phyloP scores from a whole-genome alignment of 306 rosid genomes.

The Trichosanthes cucumerina region DNA sequence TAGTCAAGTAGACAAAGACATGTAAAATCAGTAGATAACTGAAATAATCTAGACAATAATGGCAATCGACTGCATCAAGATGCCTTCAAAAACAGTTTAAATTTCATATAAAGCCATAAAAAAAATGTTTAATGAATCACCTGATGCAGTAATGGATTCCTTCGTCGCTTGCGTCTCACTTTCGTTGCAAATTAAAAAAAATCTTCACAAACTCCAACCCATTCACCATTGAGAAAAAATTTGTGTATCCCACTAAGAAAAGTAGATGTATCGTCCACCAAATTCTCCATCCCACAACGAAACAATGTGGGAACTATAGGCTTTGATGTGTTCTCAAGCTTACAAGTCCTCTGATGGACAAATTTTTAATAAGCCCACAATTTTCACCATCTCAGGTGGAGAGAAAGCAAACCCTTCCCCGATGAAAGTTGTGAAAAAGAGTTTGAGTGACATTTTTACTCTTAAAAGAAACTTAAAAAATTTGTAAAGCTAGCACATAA shows the following conservation, averaged over 20 bases:
- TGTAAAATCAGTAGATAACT: no score
- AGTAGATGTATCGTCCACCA: constrained; percentile 53
- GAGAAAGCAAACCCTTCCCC: no score
- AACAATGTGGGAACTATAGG: constrained; percentile 32
- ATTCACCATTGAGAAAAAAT: constrained; percentile 73
- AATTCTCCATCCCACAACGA: constrained; percentile 61
- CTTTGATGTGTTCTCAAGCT: constrained; percentile 36
- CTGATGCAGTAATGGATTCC: constrained; percentile 52
- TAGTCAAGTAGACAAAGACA: no score
- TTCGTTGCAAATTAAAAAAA: constrained; percentile 42
- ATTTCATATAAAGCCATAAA: background rate
- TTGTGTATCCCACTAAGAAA: constrained; percentile 40
- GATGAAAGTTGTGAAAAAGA: no score
- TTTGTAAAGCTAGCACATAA: no score
- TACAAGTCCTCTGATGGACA: no score
- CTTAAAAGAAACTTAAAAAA: no score
- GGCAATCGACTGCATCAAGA: background rate
- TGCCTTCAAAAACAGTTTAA: background rate
- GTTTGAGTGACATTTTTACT: no score
- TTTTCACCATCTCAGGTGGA: no score
- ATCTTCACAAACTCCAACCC: constrained; percentile 77
- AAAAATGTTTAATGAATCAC: constrained; percentile 19
- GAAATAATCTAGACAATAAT: no score
- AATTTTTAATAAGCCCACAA: no score
- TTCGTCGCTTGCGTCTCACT: constrained; percentile 49